Conservation (phyloP, 257 asterid species). For the Ilex asprella region DNA sequence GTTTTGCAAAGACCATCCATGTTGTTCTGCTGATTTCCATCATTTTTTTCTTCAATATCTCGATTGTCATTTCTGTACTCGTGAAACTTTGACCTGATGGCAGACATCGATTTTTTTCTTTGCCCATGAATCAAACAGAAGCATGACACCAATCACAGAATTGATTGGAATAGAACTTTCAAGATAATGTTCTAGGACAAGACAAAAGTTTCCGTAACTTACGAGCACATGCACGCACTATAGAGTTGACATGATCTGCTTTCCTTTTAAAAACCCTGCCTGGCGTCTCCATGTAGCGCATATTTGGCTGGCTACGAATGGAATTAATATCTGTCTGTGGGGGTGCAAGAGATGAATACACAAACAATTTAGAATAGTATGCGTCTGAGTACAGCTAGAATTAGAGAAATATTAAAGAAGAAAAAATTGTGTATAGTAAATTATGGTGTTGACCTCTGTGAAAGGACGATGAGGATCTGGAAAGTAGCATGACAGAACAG, state of each 20-base stretch:
- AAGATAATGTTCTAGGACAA: too few species aligned
- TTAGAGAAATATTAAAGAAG: background rate
- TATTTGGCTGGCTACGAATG: slow-evolving; percentile 78
- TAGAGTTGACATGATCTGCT: slow-evolving; percentile 72
- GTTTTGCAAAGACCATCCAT: too few species aligned
- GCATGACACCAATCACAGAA: too few species aligned
- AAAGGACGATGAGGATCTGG: slow-evolving; percentile 82
- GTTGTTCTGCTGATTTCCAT: too few species aligned
- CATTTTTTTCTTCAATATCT: too few species aligned
- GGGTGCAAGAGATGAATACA: slow-evolving; percentile 1
- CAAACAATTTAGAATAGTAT: too few species aligned
- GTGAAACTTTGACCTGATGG: too few species aligned
- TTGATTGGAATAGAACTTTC: too few species aligned
- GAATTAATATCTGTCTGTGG: slow-evolving; percentile 84
- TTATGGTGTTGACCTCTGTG: slow-evolving; percentile 38
- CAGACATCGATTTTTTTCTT: too few species aligned
- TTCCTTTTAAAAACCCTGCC: slow-evolving; percentile 82
- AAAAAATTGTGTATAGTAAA: background rate
- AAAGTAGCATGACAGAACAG: slow-evolving; percentile 82
- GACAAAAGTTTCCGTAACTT: slow-evolving; percentile 28
- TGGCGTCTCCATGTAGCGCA: slow-evolving; percentile 51
- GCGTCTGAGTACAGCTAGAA: too few species aligned
- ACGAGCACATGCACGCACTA: slow-evolving; percentile 97
- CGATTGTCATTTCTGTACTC: too few species aligned
- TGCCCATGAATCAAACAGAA: too few species aligned